Evolutionary conservation across 2,329 filamentous ascomycete species (phyloP), one percentile per base, ranked within the genome.

Genomic region (Penicillium freii): DNA sequence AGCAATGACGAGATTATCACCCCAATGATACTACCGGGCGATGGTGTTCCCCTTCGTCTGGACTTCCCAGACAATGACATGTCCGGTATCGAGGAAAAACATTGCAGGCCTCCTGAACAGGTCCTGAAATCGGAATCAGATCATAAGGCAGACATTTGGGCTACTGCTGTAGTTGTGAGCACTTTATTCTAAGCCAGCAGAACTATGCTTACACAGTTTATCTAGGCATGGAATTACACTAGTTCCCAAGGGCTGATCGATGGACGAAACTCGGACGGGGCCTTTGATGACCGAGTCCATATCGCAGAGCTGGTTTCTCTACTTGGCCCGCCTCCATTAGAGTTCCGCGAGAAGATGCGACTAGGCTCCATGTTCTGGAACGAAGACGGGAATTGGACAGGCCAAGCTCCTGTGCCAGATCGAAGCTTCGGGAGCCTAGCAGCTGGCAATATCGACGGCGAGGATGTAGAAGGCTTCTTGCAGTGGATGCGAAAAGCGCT

Each of bases 401-500:
- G 61, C 1, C 21, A 61, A 36, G 58, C 50, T 2, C 54, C 64
- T 3, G 62, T 66, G 39, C 65, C 65, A 19, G 53, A 66, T 9
- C 56, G 47, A 4, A 62, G 23, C 17, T 40, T 64, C 3, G 60
- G 62, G 17, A 51, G 43, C 5, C 34, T 61, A 13, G 48, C 42
- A 19, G 27, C 25, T 33, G 9, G 27, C 4, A 36, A 63, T 19
- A 45, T 71, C 11, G 21, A 60, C 15, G 67, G 65, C 15, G 62
- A 68, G 25, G 61, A 71, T 29, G 66, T 61, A 44, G 58, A 63
- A 4, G 54, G 60, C 29, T 69, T 73, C 51, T 53, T 72, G 23
- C 40, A 45, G 4, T 68, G 71, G 46, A 58, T 73, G 34, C 62
- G 66, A 33, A 69, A 61, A 54, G 69, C 69, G 33, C 49, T 73